phyloP scores from a whole-genome alignment of 1,284 basidiomycete genomes.

The Cerioporus squamosus region DNA sequence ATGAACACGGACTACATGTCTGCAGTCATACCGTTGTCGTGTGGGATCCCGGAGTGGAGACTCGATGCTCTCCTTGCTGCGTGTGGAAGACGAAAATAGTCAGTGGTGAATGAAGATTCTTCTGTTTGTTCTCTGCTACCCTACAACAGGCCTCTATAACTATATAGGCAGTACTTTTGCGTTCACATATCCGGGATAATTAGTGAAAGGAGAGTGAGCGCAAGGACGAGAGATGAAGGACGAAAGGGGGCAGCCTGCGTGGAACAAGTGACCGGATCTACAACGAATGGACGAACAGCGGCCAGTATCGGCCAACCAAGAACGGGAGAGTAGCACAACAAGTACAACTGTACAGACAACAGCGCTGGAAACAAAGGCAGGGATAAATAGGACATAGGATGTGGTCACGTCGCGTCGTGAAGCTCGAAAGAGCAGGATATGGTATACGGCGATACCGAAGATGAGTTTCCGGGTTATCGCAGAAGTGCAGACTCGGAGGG shows the following conservation, averaged over 20 bases:
- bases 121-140: conserved; percentile 12
- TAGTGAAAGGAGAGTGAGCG: not conserved
- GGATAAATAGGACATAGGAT: conserved; percentile 12
- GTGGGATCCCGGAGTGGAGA: not conserved
- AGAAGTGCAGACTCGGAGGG: not conserved
- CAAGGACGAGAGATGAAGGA: not conserved
- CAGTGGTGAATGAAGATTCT: not conserved
- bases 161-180: conserved; percentile 25
- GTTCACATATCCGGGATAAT: not conserved
- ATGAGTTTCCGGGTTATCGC: conserved; percentile 1
- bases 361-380: not conserved
- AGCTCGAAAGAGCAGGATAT: not conserved
- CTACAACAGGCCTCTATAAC: conserved; percentile 21
- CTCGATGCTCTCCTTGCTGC: too few species aligned
- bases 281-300: not conserved
- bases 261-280: not conserved
- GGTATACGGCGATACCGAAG: conserved; percentile 6
- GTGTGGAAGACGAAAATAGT: not conserved
- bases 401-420: conserved; percentile 29
- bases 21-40: not conserved
- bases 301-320: too few species aligned
- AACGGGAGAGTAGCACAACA: too few species aligned
- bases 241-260: not conserved
- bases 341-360: too few species aligned
- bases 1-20: too few species aligned